phyloP scores from a whole-genome alignment of 495 filamentous ascomycete species.

The Neurospora cerealis region DNA sequence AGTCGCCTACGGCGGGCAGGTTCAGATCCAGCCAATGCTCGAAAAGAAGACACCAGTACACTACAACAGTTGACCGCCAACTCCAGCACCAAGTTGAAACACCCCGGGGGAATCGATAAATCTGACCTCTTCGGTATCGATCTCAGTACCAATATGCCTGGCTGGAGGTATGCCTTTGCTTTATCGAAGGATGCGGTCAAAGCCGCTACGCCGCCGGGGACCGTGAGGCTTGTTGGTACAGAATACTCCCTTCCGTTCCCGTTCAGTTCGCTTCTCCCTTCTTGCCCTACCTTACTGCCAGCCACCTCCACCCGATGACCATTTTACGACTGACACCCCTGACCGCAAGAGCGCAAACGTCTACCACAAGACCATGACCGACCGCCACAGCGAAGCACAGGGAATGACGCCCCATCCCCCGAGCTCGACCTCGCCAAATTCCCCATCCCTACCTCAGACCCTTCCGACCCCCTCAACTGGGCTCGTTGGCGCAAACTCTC shows the following conservation, averaged over 20 bases:
- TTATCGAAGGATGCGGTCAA: slow-evolving; percentile 15
- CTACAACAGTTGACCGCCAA: neutral
- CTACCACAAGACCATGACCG: neutral
- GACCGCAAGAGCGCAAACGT: slow-evolving; percentile 3
- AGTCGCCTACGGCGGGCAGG: neutral
- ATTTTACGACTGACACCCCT: neutral
- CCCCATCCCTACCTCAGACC: slow-evolving; percentile 17
- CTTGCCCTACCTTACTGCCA: too few species aligned
- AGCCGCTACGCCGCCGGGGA: slow-evolving; percentile 21
- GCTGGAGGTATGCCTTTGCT: slow-evolving; percentile 21
- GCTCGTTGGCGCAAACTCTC: slow-evolving; percentile 15
- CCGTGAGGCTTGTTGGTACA: slow-evolving; percentile 19
- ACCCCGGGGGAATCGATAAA: neutral
- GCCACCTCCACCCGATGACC: too few species aligned
- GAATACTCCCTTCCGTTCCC: too few species aligned
- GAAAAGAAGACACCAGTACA: neutral
- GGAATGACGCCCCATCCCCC: neutral
- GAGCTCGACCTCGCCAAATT: slow-evolving; percentile 3
- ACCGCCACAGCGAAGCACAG: neutral
- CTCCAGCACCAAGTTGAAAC: neutral
- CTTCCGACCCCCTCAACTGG: slow-evolving; percentile 26
- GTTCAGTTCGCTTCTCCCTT: too few species aligned
- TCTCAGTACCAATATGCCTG: slow-evolving; percentile 11
- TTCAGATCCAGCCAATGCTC: neutral
- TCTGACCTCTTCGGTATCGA: neutral